Evolutionary conservation across 1,284 basidiomycete species (phyloP).

Genomic region (Hymenochaete sp.): DNA sequence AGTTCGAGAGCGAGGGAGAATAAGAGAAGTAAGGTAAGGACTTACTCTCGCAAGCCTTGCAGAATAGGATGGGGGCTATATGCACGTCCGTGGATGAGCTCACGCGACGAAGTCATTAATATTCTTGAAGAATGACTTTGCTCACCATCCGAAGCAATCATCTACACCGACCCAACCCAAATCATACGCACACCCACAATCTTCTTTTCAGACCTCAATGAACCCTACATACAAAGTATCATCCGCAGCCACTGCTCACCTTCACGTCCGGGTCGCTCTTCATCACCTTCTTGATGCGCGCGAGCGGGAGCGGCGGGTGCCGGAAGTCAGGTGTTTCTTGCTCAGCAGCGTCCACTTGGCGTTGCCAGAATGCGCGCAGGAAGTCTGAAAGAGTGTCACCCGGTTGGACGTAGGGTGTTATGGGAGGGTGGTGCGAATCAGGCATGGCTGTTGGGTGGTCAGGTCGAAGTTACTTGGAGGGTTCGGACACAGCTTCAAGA

Average conservation of each 20-base stretch:
- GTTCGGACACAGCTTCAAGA: no score
- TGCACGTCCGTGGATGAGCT: no score
- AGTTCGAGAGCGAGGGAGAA: constrained; percentile 1
- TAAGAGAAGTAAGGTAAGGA: constrained; percentile 20
- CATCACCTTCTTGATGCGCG: constrained; percentile 96
- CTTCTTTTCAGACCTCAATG: no score
- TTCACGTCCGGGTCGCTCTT: constrained; percentile 95
- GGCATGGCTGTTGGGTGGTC: constrained; percentile 11
- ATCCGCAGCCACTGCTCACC: constrained; percentile 36
- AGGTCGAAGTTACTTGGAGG: no score
- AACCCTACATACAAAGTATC: not conserved
- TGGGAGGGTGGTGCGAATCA: constrained; percentile 7
- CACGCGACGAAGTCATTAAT: constrained; percentile 12
- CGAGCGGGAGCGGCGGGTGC: constrained; percentile 80
- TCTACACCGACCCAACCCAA: no score
- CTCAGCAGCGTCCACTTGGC: constrained; percentile 73
- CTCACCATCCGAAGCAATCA: constrained; percentile 89
- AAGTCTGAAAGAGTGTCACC: constrained; percentile 73
- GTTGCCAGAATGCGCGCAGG: constrained; percentile 74
- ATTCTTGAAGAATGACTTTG: constrained; percentile 6
- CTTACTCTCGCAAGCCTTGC: constrained; percentile 93
- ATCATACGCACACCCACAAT: no score
- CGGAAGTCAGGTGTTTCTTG: constrained; percentile 77
- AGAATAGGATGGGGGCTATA: constrained; percentile 84
- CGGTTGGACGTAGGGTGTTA: constrained; percentile 48